A percentile compares a stretch with the other conserved stretches of the same genome.
Evolutionary conservation across 352 stramenopile genomes (phyloP).

Genomic region (Peronospora belbahrii): DNA sequence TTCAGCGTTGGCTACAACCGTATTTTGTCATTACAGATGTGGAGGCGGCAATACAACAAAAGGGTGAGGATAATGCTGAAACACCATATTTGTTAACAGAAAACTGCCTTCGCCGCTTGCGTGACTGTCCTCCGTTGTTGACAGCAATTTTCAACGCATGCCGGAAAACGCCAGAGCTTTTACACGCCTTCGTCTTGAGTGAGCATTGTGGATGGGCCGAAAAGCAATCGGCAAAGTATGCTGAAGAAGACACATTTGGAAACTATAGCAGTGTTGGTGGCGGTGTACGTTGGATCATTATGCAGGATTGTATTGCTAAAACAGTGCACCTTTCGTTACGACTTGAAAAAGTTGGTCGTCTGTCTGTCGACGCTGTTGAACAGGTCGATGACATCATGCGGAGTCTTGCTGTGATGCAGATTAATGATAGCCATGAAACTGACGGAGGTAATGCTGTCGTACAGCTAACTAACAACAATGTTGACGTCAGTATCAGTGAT

Average conservation of each 20-base stretch:
- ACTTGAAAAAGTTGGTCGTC: slow-evolving; percentile 47
- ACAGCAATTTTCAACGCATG: slow-evolving; percentile 52
- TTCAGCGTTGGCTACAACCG: slow-evolving; percentile 70
- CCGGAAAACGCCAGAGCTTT: slow-evolving; percentile 45
- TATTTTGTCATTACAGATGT: slow-evolving; percentile 39
- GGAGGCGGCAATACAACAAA: slow-evolving; percentile 27
- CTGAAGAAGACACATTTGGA: slow-evolving; percentile 67
- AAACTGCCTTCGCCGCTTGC: slow-evolving; percentile 28
- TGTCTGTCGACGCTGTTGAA: slow-evolving; percentile 70
- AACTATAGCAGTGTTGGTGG: slow-evolving; percentile 52
- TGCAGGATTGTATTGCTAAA: slow-evolving; percentile 69
- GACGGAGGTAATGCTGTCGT: slow-evolving; percentile 33
- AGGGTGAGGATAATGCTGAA: slow-evolving; percentile 22
- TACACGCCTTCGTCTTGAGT: slow-evolving; percentile 67
- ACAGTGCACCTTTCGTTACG: slow-evolving; percentile 65
- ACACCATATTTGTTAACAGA: slow-evolving; percentile 21
- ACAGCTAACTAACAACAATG: slow-evolving; percentile 11
- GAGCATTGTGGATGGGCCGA: slow-evolving; percentile 63
- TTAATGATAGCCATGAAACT: slow-evolving; percentile 57
- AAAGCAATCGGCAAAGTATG: slow-evolving; percentile 49
- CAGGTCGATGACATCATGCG: slow-evolving; percentile 73
- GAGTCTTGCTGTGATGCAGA: slow-evolving; percentile 62
- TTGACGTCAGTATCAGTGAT: slow-evolving; percentile 12
- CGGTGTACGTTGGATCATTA: slow-evolving; percentile 55
- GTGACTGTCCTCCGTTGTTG: slow-evolving; percentile 30